Conservation (phyloP, 805 yeast genomes). For the Kazachstania africana region DNA sequence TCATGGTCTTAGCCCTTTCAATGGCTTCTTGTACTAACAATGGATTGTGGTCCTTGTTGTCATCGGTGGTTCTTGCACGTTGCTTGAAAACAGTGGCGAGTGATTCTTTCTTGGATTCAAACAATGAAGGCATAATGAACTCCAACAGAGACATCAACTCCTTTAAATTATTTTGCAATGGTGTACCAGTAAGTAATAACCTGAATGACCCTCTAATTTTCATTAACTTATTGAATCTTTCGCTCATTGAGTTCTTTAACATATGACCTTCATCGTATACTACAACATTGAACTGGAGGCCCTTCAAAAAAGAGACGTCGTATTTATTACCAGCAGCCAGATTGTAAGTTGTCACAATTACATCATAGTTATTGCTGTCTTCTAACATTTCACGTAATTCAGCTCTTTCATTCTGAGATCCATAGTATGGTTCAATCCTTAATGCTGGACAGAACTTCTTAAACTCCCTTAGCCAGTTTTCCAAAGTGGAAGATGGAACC, state of each 20-base stretch:
- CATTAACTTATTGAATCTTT: conserved; percentile 81
- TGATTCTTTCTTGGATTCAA: conserved; percentile 73
- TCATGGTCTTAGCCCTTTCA: conserved; percentile 88
- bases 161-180: conserved; percentile 82
- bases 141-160: conserved; percentile 86
- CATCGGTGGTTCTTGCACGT: conserved; percentile 58
- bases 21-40: conserved; percentile 85
- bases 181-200: conserved; percentile 88
- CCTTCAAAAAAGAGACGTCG: conserved; percentile 69
- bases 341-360: conserved; percentile 87
- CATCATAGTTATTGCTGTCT: conserved; percentile 54
- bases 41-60: conserved; percentile 52
- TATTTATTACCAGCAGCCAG: conserved; percentile 78
- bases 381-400: conserved; percentile 63
- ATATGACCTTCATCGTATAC: conserved; percentile 97
- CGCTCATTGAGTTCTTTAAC: conserved; percentile 81
- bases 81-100: conserved; percentile 76
- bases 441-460: conserved; percentile 74
- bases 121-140: conserved; percentile 77
- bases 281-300: conserved; percentile 69
- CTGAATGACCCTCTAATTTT: conserved; percentile 74
- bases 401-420: conserved; percentile 72
- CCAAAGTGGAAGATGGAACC: conserved; percentile 93
- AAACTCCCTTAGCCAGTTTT: conserved; percentile 95
- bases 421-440: conserved; percentile 86